Evolutionary conservation across 345 rosid genomes (phyloP).

Genomic region (Eutrema heterophyllum): DNA sequence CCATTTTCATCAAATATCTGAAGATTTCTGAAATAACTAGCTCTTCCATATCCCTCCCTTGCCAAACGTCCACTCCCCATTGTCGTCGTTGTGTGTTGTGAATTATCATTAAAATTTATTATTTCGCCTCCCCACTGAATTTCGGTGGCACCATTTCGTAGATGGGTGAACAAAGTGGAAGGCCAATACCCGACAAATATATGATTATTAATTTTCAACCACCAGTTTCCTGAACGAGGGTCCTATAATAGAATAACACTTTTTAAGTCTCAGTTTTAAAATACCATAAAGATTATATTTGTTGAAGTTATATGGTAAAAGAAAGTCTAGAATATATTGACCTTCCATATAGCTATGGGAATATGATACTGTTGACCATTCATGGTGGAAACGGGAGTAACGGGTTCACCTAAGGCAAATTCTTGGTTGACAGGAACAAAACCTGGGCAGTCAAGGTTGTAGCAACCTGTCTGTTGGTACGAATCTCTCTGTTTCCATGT

Average conservation of each 20-base stretch:
- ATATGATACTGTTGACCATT: not conserved
- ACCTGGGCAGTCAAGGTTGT: not conserved
- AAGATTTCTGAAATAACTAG: too few relatives aligned
- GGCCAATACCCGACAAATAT: too few relatives aligned
- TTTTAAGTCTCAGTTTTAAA: not conserved
- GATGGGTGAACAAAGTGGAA: too few relatives aligned
- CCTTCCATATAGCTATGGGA: not conserved
- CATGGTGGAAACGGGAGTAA: not conserved
- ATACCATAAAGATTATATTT: not conserved
- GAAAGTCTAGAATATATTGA: not conserved
- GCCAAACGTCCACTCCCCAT: too few relatives aligned
- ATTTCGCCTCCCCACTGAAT: too few relatives aligned
- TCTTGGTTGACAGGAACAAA: not conserved
- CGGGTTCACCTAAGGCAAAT: not conserved
- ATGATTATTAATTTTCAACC: too few relatives aligned
- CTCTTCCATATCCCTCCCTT: too few relatives aligned
- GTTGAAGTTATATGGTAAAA: not conserved
- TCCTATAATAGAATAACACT: constrained; percentile 18
- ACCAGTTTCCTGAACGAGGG: constrained; percentile 9
- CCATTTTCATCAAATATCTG: too few relatives aligned
- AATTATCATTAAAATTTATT: too few relatives aligned
- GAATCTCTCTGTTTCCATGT: not conserved
- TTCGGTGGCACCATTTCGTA: too few relatives aligned
- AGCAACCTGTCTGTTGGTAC: not conserved
- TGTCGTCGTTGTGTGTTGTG: too few relatives aligned